These are phyloP conservation scores for Schwanniomyces yamadae DNA, from an alignment of 805 yeast genomes.

Conservation along the genomic window DNA sequence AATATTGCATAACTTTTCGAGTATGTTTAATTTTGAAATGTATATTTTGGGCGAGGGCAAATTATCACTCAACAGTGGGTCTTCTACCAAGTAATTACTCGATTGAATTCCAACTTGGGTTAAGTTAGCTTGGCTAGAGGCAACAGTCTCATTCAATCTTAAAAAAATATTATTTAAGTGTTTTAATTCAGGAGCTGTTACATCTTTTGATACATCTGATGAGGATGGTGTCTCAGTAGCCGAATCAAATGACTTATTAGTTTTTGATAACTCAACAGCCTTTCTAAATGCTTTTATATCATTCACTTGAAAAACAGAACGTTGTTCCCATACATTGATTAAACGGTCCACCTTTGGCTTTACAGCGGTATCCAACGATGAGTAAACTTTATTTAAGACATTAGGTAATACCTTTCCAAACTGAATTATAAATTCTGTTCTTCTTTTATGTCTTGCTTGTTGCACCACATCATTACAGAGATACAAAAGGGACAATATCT, in stretches of 20 bases:
- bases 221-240: neutral
- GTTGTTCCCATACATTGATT: constrained; percentile 57
- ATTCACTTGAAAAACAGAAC: constrained; percentile 40
- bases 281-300: constrained; percentile 29
- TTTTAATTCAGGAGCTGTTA: constrained; percentile 30
- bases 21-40: constrained; percentile 36
- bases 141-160: constrained; percentile 26
- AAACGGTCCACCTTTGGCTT: constrained; percentile 51
- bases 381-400: constrained; percentile 34
- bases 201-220: constrained; percentile 1
- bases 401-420: constrained; percentile 52
- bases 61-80: constrained; percentile 33
- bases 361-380: constrained; percentile 30
- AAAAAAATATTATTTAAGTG: constrained; percentile 30
- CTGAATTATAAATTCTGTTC: constrained; percentile 55
- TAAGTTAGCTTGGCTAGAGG: constrained; percentile 32
- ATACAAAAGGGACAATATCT: constrained; percentile 60
- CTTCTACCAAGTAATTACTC: constrained; percentile 34
- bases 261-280: constrained; percentile 21
- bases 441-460: constrained; percentile 64
- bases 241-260: constrained; percentile 8
- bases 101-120: constrained; percentile 39
- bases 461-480: constrained; percentile 82
- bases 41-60: constrained; percentile 40
- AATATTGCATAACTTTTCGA: constrained; percentile 37